phyloP scores from a whole-genome alignment of 2,329 filamentous ascomycete species.

The Neofusicoccum parvum region DNA sequence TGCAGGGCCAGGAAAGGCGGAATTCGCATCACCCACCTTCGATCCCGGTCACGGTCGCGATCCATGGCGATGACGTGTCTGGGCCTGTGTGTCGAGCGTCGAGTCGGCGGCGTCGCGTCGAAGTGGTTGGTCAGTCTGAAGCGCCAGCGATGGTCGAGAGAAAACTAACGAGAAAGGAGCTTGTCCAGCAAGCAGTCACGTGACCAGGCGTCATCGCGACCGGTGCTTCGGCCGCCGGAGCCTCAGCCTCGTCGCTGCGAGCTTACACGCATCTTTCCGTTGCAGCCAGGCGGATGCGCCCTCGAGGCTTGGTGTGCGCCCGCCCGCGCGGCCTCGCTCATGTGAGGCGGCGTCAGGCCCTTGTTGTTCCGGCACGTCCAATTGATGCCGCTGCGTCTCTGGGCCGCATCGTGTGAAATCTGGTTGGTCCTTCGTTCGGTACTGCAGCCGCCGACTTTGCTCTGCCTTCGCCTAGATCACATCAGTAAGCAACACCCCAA shows the following conservation, averaged over 20 bases:
- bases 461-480: neutral
- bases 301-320: neutral
- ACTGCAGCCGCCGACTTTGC: neutral
- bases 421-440: constrained; percentile 10
- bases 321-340: neutral
- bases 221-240: neutral
- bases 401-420: constrained; percentile 14
- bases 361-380: constrained; percentile 6
- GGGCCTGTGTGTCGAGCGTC: constrained; percentile 2
- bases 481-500: neutral
- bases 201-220: constrained; percentile 21
- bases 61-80: constrained; percentile 24
- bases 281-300: neutral
- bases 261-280: neutral
- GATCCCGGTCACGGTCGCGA: constrained; percentile 40
- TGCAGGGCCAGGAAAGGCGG: constrained; percentile 3
- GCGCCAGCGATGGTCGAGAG: constrained; percentile 5
- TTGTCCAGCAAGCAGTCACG: constrained; percentile 3
- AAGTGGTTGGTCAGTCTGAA: constrained; percentile 12
- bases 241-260: neutral
- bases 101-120: constrained; percentile 12
- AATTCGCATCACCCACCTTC: constrained; percentile 43
- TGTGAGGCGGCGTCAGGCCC: constrained; percentile 3
- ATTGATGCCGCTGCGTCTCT: neutral
- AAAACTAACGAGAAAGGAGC: constrained; percentile 22